Conservation (phyloP, 2,329 filamentous ascomycete genomes). For the Fusarium torulosum region DNA sequence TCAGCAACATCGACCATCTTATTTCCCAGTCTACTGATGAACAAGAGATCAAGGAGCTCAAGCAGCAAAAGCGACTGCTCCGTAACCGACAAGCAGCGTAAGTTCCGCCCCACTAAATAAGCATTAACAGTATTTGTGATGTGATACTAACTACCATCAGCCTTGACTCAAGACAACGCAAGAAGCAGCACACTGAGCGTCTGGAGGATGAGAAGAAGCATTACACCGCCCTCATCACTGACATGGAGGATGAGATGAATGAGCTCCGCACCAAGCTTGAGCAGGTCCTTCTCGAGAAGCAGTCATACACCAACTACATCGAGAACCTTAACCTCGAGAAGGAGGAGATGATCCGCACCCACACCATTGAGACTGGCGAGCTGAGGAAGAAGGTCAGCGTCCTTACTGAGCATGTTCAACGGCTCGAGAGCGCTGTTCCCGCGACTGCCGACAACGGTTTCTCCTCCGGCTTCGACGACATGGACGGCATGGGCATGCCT, state of each 20-base stretch:
- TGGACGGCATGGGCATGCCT: constrained; percentile 87
- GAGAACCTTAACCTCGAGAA: constrained; percentile 85
- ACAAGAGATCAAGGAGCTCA: constrained; percentile 95
- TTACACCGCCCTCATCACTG: constrained; percentile 79
- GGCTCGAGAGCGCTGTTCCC: constrained; percentile 72
- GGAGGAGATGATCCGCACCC: constrained; percentile 87
- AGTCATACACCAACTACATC: constrained; percentile 80
- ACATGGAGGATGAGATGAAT: constrained; percentile 82
- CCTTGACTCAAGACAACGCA: constrained; percentile 95
- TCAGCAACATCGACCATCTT: constrained; percentile 93
- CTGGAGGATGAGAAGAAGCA: constrained; percentile 98
- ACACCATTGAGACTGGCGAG: constrained; percentile 91
- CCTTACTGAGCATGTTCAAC: constrained; percentile 78
- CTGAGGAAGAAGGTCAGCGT: constrained; percentile 93
- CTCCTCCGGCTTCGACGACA: constrained; percentile 79
- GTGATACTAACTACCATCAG: constrained; percentile 59
- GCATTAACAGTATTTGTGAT: constrained; percentile 3
- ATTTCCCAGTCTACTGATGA: constrained; percentile 91
- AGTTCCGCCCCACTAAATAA: constrained; percentile 53
- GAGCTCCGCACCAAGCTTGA: constrained; percentile 77
- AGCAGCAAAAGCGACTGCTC: constrained; percentile 95
- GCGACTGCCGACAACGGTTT: constrained; percentile 70
- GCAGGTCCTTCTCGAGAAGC: constrained; percentile 78
- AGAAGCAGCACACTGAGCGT: constrained; percentile 98
- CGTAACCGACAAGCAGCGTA: constrained; percentile 98